phyloP scores from a whole-genome alignment of 2,329 filamentous ascomycete genomes.

The Septoria petroselini region DNA sequence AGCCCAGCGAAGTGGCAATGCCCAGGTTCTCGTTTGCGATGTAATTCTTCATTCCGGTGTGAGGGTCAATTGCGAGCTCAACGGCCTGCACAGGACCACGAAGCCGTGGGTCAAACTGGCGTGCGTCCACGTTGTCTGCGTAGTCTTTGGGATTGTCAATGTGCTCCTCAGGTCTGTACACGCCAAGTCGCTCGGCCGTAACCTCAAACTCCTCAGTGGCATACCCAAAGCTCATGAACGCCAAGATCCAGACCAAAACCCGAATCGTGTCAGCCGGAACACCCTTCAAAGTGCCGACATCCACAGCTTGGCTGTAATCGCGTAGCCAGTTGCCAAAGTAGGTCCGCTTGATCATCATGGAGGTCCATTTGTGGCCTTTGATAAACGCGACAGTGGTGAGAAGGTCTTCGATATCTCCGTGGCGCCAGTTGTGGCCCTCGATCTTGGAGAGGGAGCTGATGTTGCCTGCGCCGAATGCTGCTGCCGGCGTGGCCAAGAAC shows the following conservation, averaged over 20 bases:
- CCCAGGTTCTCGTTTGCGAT: conserved; percentile 84
- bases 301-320: conserved; percentile 55
- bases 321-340: conserved; percentile 47
- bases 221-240: conserved; percentile 57
- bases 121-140: conserved; percentile 80
- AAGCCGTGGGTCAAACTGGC: conserved; percentile 74
- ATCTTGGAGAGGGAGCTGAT: conserved; percentile 44
- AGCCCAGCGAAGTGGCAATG: conserved; percentile 88
- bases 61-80: conserved; percentile 46
- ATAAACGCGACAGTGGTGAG: conserved; percentile 46
- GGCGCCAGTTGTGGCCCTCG: conserved; percentile 52
- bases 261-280: conserved; percentile 55
- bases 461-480: conserved; percentile 50
- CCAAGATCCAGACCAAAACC: conserved; percentile 54
- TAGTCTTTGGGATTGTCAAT: conserved; percentile 59
- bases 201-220: conserved; percentile 58
- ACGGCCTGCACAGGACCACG: conserved; percentile 66
- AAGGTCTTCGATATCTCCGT: conserved; percentile 54
- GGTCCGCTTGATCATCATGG: conserved; percentile 55
- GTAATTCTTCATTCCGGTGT: conserved; percentile 98
- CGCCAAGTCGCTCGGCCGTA: conserved; percentile 51
- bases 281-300: conserved; percentile 53
- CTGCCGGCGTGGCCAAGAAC: conserved; percentile 32
- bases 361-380: conserved; percentile 49
- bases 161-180: conserved; percentile 53